Base-by-base conservation (phyloP, 1,284 basidiomycete genomes). In the Tremellales sp. region DNA sequence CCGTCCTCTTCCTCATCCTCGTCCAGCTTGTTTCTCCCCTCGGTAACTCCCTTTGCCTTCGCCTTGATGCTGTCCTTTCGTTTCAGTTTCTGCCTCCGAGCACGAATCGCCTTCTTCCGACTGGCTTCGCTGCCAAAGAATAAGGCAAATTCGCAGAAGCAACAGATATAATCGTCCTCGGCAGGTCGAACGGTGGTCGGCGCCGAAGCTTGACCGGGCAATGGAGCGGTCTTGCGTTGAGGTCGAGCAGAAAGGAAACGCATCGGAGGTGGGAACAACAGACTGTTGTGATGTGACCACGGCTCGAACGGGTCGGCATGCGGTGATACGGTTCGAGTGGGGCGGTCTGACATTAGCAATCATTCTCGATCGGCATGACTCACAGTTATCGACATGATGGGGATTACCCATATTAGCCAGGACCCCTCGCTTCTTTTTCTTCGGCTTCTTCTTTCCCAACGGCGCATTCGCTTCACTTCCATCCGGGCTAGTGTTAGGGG, bases 361-460 rank as follows among this genome's bases (percentile, higher is more conserved):
- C 22, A 26, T 28, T 22, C 21, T 14, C 7, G 13, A 18, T 34
- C 43, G 21, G 5, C 12, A 9, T 28, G 4, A 58, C 71, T 54
- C 36, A 72, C 72, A 74, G 74, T 92, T 92, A 60, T 85, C 78
- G 39, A 90, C 78, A 73, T 91, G 89, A 70, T 93, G 89, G 4
- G 88, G 89, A 64, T 92, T 92, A 36, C 86, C 86, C 43, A 86
- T 86, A 66, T 91, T 90, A 25, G 87, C 87, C 16, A 88, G 74
- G 3, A 84, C 83, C 40, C 85, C 85, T 38, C 86, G 79, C 71
- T 90, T 91, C 80, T 91, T 92, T 80, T 91, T 90, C 78, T 87
- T 89, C 50, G 74, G 71, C 73, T 68, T 76, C 65, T 75, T 77
- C 62, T 71, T 68, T 44, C 46, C 53, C 13, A 35, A 40, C 27